These are phyloP conservation scores for Phytophthora multivora DNA, from an alignment of 352 stramenopile species.

Conservation along the genomic window DNA sequence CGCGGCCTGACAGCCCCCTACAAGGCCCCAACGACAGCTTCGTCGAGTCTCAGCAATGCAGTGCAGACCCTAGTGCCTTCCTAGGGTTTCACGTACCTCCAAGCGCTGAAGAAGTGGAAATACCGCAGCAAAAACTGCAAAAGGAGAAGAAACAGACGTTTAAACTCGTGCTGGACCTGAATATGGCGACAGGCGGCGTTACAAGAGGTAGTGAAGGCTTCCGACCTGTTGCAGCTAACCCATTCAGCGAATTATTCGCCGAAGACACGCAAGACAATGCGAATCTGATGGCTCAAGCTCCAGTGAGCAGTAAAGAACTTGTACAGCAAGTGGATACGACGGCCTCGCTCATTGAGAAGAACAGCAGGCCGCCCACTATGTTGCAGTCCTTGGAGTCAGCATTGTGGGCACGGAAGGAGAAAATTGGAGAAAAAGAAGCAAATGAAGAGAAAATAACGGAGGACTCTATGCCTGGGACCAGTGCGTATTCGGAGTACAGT, in stretches of 20 bases:
- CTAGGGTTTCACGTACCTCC: conserved; percentile 35
- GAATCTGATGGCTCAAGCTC: neutral
- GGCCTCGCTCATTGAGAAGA: too few relatives aligned
- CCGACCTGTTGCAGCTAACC: conserved; percentile 17
- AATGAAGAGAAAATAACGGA: neutral
- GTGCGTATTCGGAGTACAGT: conserved; percentile 33
- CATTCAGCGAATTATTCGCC: conserved; percentile 56
- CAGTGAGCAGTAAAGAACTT: neutral
- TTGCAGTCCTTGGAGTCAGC: conserved; percentile 32
- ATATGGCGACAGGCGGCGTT: conserved; percentile 2
- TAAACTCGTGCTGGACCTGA: conserved; percentile 45
- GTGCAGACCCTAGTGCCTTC: conserved; percentile 66
- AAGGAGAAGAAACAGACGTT: conserved; percentile 15
- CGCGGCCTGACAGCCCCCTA: conserved; percentile 20
- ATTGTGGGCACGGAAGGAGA: conserved; percentile 23
- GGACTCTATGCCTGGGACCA: conserved; percentile 6
- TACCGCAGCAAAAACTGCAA: neutral
- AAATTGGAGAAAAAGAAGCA: conserved; percentile 1
- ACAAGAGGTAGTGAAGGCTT: conserved; percentile 16
- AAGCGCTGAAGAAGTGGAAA: conserved; percentile 11
- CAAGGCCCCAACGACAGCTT: conserved; percentile 42
- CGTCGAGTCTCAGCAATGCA: conserved; percentile 58
- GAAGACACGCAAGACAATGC: conserved; percentile 62
- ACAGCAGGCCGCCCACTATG: conserved; percentile 9
- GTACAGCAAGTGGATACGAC: too few relatives aligned